These are phyloP conservation scores for Takakia lepidozioides DNA, from an alignment of 225 moss, liverwort and hornwort species.

Conservation along the genomic window DNA sequence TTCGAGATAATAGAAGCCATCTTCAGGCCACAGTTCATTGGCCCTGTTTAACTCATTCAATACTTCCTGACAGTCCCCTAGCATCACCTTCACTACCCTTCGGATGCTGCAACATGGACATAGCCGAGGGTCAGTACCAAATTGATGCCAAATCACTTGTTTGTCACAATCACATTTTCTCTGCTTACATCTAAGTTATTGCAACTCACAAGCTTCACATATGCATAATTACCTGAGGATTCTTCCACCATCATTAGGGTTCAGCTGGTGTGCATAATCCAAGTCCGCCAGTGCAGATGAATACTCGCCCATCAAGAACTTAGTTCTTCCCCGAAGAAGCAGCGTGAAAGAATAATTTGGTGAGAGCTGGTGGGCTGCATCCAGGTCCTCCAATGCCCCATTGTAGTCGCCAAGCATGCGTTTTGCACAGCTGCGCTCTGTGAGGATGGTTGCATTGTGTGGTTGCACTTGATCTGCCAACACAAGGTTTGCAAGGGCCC, in stretches of 20 bases:
- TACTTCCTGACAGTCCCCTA: constrained; percentile 27
- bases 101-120: constrained; percentile 14
- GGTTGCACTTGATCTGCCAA: constrained; percentile 23
- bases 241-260: constrained; percentile 26
- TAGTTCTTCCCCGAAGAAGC: constrained; percentile 18
- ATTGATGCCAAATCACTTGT: background rate
- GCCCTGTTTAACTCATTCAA: constrained; percentile 18
- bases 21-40: constrained; percentile 23
- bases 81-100: constrained; percentile 29
- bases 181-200: background rate
- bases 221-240: constrained; percentile 25
- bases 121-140: background rate
- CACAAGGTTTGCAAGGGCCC: constrained; percentile 25
- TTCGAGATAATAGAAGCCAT: constrained; percentile 25
- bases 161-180: background rate
- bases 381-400: constrained; percentile 20
- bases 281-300: constrained; percentile 24
- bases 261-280: constrained; percentile 20
- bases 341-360: constrained; percentile 25
- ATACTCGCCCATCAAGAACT: constrained; percentile 26
- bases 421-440: constrained; percentile 21
- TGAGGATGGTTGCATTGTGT: constrained; percentile 21
- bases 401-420: constrained; percentile 16
- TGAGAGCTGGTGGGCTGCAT: constrained; percentile 26
- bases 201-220: background rate